Evolutionary conservation across 2,329 filamentous ascomycete species (phyloP).

Genomic region (Ceratocystis cacaofunesta): DNA sequence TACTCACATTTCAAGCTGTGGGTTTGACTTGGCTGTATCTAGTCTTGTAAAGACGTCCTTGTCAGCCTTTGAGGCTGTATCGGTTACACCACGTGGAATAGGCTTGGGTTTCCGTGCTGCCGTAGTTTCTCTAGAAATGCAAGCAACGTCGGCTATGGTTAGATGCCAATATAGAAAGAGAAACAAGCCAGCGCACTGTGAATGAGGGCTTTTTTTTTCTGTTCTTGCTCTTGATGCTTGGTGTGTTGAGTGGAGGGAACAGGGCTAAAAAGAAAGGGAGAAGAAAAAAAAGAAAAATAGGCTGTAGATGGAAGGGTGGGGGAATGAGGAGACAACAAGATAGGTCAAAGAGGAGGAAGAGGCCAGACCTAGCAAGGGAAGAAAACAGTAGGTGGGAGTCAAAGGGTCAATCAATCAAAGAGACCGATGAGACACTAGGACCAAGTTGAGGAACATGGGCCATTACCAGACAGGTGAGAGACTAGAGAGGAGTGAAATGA

Average conservation of each 20-base stretch:
- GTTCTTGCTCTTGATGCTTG: neutral
- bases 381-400: neutral
- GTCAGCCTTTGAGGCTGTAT: slow-evolving; percentile 3
- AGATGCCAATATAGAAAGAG: neutral
- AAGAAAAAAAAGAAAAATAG: neutral
- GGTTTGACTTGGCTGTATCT: neutral
- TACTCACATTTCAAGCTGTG: slow-evolving; percentile 4
- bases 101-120: slow-evolving; percentile 3
- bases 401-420: neutral
- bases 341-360: neutral
- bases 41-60: neutral
- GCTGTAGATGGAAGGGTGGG: neutral
- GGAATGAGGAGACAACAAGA: slow-evolving; percentile 1
- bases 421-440: neutral
- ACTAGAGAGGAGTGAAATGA: neutral
- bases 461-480: neutral
- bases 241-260: neutral
- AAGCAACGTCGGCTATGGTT: neutral
- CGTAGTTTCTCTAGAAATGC: slow-evolving; percentile 2
- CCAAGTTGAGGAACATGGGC: neutral
- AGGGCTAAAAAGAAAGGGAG: neutral
- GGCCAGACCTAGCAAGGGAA: neutral
- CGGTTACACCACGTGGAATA: slow-evolving; percentile 12
- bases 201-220: neutral
- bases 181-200: neutral